Base-by-base conservation (phyloP, 768 basidiomycete species). In the Lenzites betulinus region DNA sequence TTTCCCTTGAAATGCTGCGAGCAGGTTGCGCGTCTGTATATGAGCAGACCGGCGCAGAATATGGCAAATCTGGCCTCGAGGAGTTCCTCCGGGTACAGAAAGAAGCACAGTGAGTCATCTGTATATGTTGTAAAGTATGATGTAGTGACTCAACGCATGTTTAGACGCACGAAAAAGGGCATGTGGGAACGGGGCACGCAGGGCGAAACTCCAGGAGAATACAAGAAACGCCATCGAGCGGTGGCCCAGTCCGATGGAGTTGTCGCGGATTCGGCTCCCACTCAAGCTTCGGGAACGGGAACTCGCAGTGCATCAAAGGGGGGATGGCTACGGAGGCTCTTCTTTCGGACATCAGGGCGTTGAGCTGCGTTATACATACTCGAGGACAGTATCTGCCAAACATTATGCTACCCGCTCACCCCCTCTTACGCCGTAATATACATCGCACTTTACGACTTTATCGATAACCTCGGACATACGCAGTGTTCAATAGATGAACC, bases 11-110 rank as follows among this genome's bases (percentile, higher is more conserved):
- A 65, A 94, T 96, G 93, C 74, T 96, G 1, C 81, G 81, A 22
- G 83, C 86, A 0, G 95, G 94, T 3, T 88, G 86, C 78, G 94
- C 77, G 0, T 82, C 83, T 0, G 87, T 83, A 0, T 97, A 96
- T 67, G 82, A 85, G 56, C 88, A 90, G 71, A 78, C 82, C 9
- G 90, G 90, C 3, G 93, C 90, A 16, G 90, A 89, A 66, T 91
- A 95, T 63, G 93, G 93, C 1, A 73, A 78, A 22, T 79, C 78
- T 75, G 85, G 87, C 2, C 83, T 89, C 58, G 88, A 86, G 2
- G 76, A 75, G 46, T 90, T 89, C 72, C 69, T 89, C 42, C 74
- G 74, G 16, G 68, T 86, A 4, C 88, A 95, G 72, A 76, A 73
- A 1, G 68, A 67, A 44, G 68, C 70, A 1, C 62, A 65, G 68